phyloP scores from a whole-genome alignment of 345 rosid genomes.

The Rhodamnia argentea region DNA sequence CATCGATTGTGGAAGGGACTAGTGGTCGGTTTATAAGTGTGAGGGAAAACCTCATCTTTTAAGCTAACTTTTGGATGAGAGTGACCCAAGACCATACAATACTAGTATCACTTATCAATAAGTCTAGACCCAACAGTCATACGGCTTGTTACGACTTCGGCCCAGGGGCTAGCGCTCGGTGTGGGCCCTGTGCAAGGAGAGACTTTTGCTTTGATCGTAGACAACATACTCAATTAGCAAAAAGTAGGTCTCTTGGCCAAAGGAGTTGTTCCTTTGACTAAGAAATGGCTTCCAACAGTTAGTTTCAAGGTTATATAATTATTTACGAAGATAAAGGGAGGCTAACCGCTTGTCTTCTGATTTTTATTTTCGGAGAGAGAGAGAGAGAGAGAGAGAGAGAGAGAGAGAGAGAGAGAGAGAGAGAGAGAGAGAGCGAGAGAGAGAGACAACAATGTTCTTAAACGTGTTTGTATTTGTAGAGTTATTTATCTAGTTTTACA shows the following conservation, averaged over 20 bases:
- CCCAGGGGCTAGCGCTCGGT: too few species aligned
- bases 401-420: too few species aligned
- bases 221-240: background rate
- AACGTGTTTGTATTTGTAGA: background rate
- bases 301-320: background rate
- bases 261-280: background rate
- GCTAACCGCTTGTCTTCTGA: background rate
- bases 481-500: background rate
- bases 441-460: background rate
- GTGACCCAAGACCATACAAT: too few species aligned
- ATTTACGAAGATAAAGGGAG: background rate
- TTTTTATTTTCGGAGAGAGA: background rate
- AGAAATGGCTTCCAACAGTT: background rate
- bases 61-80: too few species aligned
- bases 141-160: too few species aligned
- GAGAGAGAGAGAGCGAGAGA: background rate
- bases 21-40: too few species aligned
- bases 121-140: too few species aligned
- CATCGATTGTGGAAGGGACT: too few species aligned
- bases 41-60: too few species aligned
- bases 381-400: too few species aligned
- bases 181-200: too few species aligned
- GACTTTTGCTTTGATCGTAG: background rate
- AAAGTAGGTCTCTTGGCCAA: background rate
- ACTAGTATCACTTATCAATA: too few species aligned